phyloP scores from a whole-genome alignment of 352 stramenopile species.

The Globisporangium perplexum region DNA sequence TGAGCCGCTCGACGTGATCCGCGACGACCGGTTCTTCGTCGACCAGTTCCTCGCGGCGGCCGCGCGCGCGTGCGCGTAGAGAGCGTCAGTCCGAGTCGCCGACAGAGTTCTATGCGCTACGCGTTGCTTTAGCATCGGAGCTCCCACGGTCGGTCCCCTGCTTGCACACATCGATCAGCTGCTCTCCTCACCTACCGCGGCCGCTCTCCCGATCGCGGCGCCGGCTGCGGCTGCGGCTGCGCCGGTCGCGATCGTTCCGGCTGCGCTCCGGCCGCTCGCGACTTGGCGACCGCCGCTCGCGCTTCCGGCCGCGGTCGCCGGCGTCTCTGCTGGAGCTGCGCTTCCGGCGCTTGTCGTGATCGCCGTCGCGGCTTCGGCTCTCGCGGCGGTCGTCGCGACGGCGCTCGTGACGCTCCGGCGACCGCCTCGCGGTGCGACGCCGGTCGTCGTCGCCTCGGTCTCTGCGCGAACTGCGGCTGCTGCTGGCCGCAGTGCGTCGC shows the following conservation, averaged over 20 bases:
- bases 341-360: neutral
- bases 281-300: slow-evolving; percentile 5
- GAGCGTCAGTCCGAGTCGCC: neutral
- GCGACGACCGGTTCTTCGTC: slow-evolving; percentile 46
- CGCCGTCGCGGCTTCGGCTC: slow-evolving; percentile 13
- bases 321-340: slow-evolving; percentile 9
- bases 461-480: neutral
- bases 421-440: neutral
- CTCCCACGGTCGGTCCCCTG: no score
- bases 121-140: no score
- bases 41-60: slow-evolving; percentile 30
- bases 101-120: no score
- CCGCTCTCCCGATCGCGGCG: slow-evolving; percentile 7
- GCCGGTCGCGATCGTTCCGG: slow-evolving; percentile 15
- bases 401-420: neutral
- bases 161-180: no score
- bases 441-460: slow-evolving; percentile 2
- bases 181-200: neutral
- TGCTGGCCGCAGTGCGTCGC: neutral
- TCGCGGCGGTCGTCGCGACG: slow-evolving; percentile 7
- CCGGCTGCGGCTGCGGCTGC: slow-evolving; percentile 16
- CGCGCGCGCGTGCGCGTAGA: neutral
- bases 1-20: slow-evolving; percentile 59
- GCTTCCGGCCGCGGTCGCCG: slow-evolving; percentile 1
- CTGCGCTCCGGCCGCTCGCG: slow-evolving; percentile 3